Conservation (phyloP, 192 early-diverging fungal species). For the Backusella luteola region DNA sequence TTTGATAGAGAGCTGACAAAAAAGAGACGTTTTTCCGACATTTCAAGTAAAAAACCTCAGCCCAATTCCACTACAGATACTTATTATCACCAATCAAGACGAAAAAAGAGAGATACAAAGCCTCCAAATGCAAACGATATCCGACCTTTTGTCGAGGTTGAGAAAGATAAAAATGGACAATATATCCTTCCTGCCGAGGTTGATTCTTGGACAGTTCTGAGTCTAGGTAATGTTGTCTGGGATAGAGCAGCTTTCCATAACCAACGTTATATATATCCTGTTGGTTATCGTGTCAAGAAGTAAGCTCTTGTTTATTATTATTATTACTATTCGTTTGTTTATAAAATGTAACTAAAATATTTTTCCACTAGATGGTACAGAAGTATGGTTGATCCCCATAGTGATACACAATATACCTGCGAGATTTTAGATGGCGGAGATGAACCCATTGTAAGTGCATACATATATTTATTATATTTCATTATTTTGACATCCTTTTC, state of each 20-base stretch:
- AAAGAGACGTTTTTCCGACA: slow-evolving; percentile 1
- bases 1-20: background rate
- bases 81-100: slow-evolving; percentile 26
- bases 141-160: slow-evolving; percentile 35
- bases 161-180: slow-evolving; percentile 58
- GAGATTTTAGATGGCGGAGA: slow-evolving; percentile 82
- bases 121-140: slow-evolving; percentile 37
- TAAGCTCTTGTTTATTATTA: slow-evolving; percentile 17
- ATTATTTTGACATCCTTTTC: background rate
- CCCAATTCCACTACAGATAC: slow-evolving; percentile 1
- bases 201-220: slow-evolving; percentile 74
- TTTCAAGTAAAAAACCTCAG: background rate
- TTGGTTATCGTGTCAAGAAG: slow-evolving; percentile 76
- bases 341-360: background rate
- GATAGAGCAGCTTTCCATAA: slow-evolving; percentile 81
- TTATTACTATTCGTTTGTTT: background rate
- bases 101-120: slow-evolving; percentile 39
- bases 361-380: slow-evolving; percentile 41
- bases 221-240: slow-evolving; percentile 69
- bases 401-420: slow-evolving; percentile 65
- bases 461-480: background rate
- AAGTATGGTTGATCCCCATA: slow-evolving; percentile 55
- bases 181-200: slow-evolving; percentile 77
- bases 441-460: slow-evolving; percentile 48
- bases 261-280: slow-evolving; percentile 91